These are phyloP conservation scores for Salix caprea DNA, from an alignment of 345 rosid genomes.

Conservation along the genomic window DNA sequence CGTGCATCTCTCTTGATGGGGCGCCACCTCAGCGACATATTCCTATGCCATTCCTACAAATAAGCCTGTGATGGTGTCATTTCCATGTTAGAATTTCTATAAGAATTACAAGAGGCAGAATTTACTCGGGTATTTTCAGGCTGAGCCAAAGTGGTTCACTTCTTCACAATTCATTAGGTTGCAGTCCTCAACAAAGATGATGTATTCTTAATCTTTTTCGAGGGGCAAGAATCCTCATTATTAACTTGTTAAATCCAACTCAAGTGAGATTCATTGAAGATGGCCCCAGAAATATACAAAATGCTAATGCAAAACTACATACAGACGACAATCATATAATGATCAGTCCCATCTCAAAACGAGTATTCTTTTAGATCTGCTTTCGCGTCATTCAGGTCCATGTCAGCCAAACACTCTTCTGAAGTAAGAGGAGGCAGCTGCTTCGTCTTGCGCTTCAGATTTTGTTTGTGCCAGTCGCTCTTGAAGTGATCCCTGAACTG, in stretches of 20 bases:
- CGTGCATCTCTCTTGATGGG: background rate
- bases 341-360: slow-evolving; percentile 40
- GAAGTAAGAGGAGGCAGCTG: slow-evolving; percentile 75
- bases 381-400: slow-evolving; percentile 60
- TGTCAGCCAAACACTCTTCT: slow-evolving; percentile 72
- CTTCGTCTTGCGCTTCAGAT: slow-evolving; percentile 79
- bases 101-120: background rate
- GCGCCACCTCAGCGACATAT: background rate
- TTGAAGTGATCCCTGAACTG: slow-evolving; percentile 84
- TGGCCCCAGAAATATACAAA: background rate
- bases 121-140: background rate
- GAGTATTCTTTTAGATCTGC: slow-evolving; percentile 86
- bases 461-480: slow-evolving; percentile 98
- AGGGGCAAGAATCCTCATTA: background rate
- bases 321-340: background rate
- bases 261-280: background rate
- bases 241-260: background rate
- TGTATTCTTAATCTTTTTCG: background rate
- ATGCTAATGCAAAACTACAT: background rate
- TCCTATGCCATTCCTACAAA: background rate
- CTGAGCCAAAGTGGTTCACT: background rate
- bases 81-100: background rate
- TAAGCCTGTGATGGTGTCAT: background rate
- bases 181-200: background rate
- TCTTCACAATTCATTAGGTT: background rate